Conservation (phyloP, 2,329 filamentous ascomycete species). For the Ophiostoma populinum region DNA sequence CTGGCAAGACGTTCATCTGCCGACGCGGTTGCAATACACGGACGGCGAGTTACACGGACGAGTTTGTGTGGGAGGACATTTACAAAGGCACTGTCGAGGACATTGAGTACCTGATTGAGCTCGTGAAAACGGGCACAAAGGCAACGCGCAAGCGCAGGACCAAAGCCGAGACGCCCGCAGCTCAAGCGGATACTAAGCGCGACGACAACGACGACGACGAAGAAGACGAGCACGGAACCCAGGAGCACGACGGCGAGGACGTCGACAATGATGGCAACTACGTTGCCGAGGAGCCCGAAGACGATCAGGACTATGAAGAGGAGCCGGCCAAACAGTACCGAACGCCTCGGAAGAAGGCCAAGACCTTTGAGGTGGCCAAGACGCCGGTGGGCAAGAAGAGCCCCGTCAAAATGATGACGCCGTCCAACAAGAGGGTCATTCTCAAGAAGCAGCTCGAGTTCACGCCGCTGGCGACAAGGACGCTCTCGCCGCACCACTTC, state of each 20-base stretch:
- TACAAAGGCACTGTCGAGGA: slow-evolving; percentile 50
- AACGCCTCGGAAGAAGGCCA: slow-evolving; percentile 19
- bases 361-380: slow-evolving; percentile 17
- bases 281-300: slow-evolving; percentile 9
- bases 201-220: slow-evolving; percentile 14
- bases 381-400: slow-evolving; percentile 39
- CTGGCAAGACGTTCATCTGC: slow-evolving; percentile 79
- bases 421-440: slow-evolving; percentile 35
- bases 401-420: slow-evolving; percentile 25
- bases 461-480: slow-evolving; percentile 79
- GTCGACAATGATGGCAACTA: slow-evolving; percentile 9
- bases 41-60: slow-evolving; percentile 79
- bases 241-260: background rate
- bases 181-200: slow-evolving; percentile 12
- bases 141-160: slow-evolving; percentile 37
- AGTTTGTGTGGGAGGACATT: slow-evolving; percentile 81
- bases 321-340: slow-evolving; percentile 18
- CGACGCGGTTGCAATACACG: slow-evolving; percentile 76
- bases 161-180: slow-evolving; percentile 15
- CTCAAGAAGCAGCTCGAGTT: slow-evolving; percentile 87
- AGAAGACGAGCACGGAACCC: background rate
- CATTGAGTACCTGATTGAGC: slow-evolving; percentile 45
- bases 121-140: slow-evolving; percentile 58
- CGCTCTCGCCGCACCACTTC: slow-evolving; percentile 56
- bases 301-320: slow-evolving; percentile 11